phyloP scores from a whole-genome alignment of 73 alveolate species.

The Breviolum minutum region DNA sequence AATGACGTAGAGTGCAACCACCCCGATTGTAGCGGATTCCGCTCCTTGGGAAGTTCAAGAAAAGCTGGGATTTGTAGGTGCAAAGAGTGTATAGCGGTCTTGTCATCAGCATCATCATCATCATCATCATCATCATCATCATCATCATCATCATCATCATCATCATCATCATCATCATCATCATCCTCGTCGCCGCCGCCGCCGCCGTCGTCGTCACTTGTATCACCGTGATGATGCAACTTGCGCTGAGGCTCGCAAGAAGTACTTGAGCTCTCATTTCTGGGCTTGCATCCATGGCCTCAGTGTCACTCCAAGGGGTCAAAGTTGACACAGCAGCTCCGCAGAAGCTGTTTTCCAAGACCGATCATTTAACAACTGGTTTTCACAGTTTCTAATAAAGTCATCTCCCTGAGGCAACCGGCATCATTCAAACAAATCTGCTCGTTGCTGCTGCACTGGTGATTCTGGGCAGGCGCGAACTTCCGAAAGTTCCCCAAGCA shows the following conservation, averaged over 20 bases:
- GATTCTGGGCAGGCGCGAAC: background rate
- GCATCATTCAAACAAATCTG: slow-evolving; percentile 80
- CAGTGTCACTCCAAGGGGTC: background rate
- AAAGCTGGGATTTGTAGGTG: background rate
- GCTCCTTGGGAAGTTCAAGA: slow-evolving; percentile 2
- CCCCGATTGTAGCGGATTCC: slow-evolving; percentile 79
- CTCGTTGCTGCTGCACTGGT: slow-evolving; percentile 94
- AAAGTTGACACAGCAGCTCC: background rate
- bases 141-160: too few species aligned
- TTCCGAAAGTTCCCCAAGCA: background rate
- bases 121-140: background rate
- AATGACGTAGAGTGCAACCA: slow-evolving; percentile 66
- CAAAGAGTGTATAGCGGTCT: too few species aligned
- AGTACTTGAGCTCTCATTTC: background rate
- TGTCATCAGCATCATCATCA: background rate
- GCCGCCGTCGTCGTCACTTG: too few species aligned
- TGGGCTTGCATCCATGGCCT: slow-evolving; percentile 32
- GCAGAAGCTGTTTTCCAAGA: background rate
- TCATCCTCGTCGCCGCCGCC: too few species aligned
- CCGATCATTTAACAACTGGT: too few species aligned
- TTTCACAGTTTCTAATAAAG: too few species aligned
- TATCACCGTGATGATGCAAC: too few species aligned
- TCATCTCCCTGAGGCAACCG: background rate
- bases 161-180: too few species aligned
- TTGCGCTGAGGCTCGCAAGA: slow-evolving; percentile 14